phyloP scores from a whole-genome alignment of 768 basidiomycete genomes.

The Cyclocybe cylindracea region DNA sequence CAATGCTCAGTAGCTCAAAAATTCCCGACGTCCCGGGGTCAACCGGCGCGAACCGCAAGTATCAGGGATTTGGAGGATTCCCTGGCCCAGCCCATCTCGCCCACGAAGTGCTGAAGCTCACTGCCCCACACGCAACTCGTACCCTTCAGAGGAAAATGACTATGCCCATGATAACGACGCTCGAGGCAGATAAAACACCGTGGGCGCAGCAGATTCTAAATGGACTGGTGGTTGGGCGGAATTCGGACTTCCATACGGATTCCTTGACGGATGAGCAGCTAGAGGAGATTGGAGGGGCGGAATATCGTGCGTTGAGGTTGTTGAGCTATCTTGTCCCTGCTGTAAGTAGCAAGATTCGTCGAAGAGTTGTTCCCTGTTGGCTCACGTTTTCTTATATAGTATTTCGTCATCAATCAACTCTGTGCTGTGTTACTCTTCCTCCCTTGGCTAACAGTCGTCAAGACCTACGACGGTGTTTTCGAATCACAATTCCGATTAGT shows the following conservation, averaged over 20 bases:
- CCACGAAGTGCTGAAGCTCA: constrained; percentile 33
- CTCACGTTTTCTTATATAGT: constrained; percentile 44
- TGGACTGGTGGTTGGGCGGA: constrained; percentile 54
- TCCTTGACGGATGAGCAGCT: constrained; percentile 64
- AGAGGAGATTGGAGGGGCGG: constrained; percentile 75
- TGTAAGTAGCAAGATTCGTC: constrained; percentile 27
- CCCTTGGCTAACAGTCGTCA: constrained; percentile 55
- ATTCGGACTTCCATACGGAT: constrained; percentile 56
- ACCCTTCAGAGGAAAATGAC: constrained; percentile 53
- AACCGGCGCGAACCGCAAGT: constrained; percentile 25
- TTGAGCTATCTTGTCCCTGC: constrained; percentile 50
- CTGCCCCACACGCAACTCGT: constrained; percentile 44
- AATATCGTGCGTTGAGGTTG: constrained; percentile 64
- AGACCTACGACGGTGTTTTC: constrained; percentile 50
- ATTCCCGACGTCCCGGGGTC: constrained; percentile 13
- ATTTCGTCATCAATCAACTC: constrained; percentile 61
- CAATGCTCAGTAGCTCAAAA: constrained; percentile 24
- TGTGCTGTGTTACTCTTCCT: constrained; percentile 57
- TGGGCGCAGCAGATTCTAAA: constrained; percentile 37
- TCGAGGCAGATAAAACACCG: constrained; percentile 31
- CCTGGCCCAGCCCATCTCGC: constrained; percentile 45
- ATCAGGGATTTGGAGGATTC: constrained; percentile 46
- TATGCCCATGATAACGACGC: constrained; percentile 46
- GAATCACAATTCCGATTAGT: constrained; percentile 49
- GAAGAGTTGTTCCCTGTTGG: not conserved